A percentile compares a stretch with the other conserved stretches of the same genome.
phyloP scores from a whole-genome alignment of 2,329 filamentous ascomycete genomes.

The Coleophoma eucalyptorum region DNA sequence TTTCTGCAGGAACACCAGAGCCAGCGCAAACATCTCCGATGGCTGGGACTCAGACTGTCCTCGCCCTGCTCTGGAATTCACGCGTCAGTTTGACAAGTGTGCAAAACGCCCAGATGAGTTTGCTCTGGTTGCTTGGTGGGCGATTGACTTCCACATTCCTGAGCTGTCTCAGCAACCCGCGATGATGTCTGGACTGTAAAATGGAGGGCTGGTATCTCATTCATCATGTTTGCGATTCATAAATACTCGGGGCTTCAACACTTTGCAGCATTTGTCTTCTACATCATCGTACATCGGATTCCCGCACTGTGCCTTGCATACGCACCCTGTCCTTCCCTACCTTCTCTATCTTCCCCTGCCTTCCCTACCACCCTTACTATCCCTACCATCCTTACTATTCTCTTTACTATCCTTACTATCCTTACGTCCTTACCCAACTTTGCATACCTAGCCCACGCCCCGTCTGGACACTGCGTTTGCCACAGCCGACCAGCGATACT shows the following conservation, averaged over 20 bases:
- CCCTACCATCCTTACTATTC: not conserved
- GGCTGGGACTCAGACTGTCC: conserved; percentile 5
- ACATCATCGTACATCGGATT: not conserved
- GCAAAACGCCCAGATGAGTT: conserved; percentile 4
- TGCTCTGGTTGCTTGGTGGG: conserved; percentile 2
- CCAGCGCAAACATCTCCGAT: not conserved
- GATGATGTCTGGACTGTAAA: not conserved
- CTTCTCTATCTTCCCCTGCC: not conserved
- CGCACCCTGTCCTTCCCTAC: not conserved
- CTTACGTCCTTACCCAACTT: not conserved
- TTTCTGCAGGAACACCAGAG: no score
- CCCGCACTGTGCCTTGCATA: not conserved
- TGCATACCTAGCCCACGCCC: not conserved
- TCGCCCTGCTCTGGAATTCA: conserved; percentile 7
- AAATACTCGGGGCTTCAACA: not conserved
- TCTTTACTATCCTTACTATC: not conserved
- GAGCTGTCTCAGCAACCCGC: not conserved
- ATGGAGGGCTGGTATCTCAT: not conserved
- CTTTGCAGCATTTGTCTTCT: not conserved
- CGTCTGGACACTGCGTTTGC: not conserved
- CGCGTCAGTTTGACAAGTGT: conserved; percentile 5
- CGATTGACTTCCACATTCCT: conserved; percentile 9
- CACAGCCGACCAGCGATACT: not conserved
- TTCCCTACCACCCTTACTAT: not conserved
- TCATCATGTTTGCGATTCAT: not conserved